phyloP scores from a whole-genome alignment of 306 rosid genomes.

The Fagus crenata region DNA sequence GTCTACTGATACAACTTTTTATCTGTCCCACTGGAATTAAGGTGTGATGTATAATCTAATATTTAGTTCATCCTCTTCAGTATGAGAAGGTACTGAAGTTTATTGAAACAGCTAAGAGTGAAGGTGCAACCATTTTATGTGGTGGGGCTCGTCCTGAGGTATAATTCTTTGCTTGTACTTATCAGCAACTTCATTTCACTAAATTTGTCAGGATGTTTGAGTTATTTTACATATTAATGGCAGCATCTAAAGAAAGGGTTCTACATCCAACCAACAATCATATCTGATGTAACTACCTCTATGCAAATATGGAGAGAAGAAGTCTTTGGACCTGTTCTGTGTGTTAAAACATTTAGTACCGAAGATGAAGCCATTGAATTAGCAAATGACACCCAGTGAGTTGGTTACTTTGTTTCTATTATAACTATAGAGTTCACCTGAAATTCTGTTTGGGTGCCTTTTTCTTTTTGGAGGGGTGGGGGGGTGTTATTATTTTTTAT shows the following conservation, averaged over 20 bases:
- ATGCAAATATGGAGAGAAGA: slow-evolving; percentile 99
- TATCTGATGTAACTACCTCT: slow-evolving; percentile 72
- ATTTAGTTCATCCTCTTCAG: slow-evolving; percentile 48
- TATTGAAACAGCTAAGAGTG: slow-evolving; percentile 77
- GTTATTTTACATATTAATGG: slow-evolving; percentile 26
- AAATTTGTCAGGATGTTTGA: slow-evolving; percentile 10
- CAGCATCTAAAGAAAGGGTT: slow-evolving; percentile 91
- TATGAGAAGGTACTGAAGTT: slow-evolving; percentile 79
- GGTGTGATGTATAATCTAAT: slow-evolving; percentile 39
- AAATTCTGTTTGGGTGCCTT: neutral
- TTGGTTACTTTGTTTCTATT: slow-evolving; percentile 21
- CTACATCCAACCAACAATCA: slow-evolving; percentile 75
- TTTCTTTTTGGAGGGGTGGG: neutral
- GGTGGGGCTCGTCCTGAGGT: slow-evolving; percentile 97
- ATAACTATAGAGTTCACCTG: slow-evolving; percentile 3
- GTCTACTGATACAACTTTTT: slow-evolving; percentile 12
- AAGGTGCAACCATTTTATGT: slow-evolving; percentile 82
- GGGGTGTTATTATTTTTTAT: neutral
- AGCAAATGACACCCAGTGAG: slow-evolving; percentile 86
- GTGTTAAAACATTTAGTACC: slow-evolving; percentile 82
- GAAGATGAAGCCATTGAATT: slow-evolving; percentile 91
- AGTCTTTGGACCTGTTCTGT: slow-evolving; percentile 92
- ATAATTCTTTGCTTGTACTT: slow-evolving; percentile 30
- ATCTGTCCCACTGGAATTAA: slow-evolving; percentile 7
- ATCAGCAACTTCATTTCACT: slow-evolving; percentile 5